phyloP scores from a whole-genome alignment of 116 monocot species.

The Papilionanthe hybrid region DNA sequence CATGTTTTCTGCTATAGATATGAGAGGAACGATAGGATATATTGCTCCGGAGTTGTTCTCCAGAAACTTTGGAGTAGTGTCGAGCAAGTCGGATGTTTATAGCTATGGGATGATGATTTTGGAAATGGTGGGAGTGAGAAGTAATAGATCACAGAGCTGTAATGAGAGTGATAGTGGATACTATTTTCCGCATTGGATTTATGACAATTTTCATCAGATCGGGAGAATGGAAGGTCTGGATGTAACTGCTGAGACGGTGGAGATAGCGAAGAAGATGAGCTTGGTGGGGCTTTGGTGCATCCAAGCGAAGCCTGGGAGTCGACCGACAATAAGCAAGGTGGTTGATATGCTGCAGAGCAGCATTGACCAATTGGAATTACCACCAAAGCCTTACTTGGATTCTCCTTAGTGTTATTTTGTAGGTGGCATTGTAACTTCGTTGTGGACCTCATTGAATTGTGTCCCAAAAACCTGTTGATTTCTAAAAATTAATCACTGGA shows the following conservation, averaged over 20 bases:
- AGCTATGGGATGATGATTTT: conserved; percentile 31
- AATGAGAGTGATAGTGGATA: conserved; percentile 5
- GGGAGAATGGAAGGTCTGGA: neutral
- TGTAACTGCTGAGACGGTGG: conserved; percentile 7
- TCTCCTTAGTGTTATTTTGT: too few relatives aligned
- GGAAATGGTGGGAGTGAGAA: conserved; percentile 19
- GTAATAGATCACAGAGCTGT: neutral
- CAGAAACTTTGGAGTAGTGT: conserved; percentile 19
- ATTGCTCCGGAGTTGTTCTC: conserved; percentile 30
- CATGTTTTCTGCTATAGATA: conserved; percentile 13
- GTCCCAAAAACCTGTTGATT: too few relatives aligned
- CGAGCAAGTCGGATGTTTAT: conserved; percentile 28
- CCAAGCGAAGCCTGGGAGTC: too few relatives aligned
- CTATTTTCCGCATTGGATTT: conserved; percentile 21
- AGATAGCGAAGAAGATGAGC: conserved; percentile 17
- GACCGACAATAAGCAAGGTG: too few relatives aligned
- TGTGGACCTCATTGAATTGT: too few relatives aligned
- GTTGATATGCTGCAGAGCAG: too few relatives aligned
- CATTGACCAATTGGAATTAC: too few relatives aligned
- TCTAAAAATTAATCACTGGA: too few relatives aligned
- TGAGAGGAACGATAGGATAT: conserved; percentile 24
- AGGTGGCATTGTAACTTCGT: too few relatives aligned
- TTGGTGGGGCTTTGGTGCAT: too few relatives aligned
- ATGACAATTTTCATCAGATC: conserved; percentile 6
- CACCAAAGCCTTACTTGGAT: too few relatives aligned